Conservation (phyloP, 2,329 filamentous ascomycete genomes). For the Didymosphaeria variabile region DNA sequence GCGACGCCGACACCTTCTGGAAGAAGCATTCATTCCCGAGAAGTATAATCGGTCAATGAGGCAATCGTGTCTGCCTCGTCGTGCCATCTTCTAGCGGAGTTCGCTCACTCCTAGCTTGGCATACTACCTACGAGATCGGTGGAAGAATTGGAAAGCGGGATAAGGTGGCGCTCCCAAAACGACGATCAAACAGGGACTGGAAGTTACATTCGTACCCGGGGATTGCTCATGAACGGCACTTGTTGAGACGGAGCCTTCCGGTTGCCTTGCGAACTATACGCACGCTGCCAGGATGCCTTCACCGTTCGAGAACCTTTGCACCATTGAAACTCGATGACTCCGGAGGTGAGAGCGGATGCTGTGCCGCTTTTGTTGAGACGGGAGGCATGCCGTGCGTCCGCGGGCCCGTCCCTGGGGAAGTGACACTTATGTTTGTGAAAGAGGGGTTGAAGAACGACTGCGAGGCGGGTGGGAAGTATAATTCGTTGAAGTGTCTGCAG, state of each 20-base stretch:
- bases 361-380: conserved; percentile 5
- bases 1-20: too few species aligned
- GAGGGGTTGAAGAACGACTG: neutral
- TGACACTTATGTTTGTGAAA: conserved; percentile 8
- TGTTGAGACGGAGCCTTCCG: neutral
- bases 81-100: too few species aligned
- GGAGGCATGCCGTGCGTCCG: neutral
- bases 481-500: neutral
- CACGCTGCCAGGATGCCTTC: neutral
- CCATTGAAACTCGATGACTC: neutral
- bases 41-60: too few species aligned
- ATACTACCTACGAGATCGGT: neutral
- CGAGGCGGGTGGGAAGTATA: neutral
- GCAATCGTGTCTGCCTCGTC: too few species aligned
- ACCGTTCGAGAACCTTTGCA: neutral
- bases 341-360: neutral
- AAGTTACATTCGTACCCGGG: neutral
- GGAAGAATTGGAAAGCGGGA: neutral
- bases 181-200: conserved; percentile 4
- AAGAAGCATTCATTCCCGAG: too few species aligned
- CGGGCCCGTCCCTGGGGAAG: neutral
- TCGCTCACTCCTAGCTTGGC: too few species aligned
- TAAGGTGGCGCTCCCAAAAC: neutral
- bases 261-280: neutral
- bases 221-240: neutral